Percentiles rank a stretch among this genome's conserved stretches.
These are phyloP conservation scores for Didymella pomorum DNA, from an alignment of 2,329 filamentous ascomycete genomes.

Conservation along the genomic window DNA sequence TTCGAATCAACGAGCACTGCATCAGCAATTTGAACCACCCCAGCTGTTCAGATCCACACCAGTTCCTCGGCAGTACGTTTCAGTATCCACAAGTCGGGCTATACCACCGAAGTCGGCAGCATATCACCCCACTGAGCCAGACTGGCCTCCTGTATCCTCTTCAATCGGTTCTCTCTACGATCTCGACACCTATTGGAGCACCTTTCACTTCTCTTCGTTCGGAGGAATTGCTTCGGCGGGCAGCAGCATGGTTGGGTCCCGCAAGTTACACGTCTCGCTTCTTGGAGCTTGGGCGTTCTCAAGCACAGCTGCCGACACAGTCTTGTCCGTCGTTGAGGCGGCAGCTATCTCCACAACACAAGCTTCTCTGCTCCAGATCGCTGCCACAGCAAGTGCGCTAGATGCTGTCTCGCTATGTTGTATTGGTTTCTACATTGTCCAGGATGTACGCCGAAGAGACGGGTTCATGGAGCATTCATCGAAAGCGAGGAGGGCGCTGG, in stretches of 20 bases:
- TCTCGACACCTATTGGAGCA: conserved; percentile 4
- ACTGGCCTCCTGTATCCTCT: conserved; percentile 1
- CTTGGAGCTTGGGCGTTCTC: conserved; percentile 46
- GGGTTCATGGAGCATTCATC: conserved; percentile 31
- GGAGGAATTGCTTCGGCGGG: conserved; percentile 23
- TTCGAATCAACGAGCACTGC: conserved; percentile 13
- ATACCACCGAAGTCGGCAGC: conserved; percentile 11
- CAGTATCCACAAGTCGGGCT: conserved; percentile 4
- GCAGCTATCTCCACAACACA: conserved; percentile 40
- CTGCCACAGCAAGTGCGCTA: conserved; percentile 44
- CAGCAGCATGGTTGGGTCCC: conserved; percentile 36
- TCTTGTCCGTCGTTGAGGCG: conserved; percentile 49
- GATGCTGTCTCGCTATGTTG: conserved; percentile 42
- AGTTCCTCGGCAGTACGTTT: not conserved
- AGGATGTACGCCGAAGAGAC: conserved; percentile 42
- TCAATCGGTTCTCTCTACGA: not conserved
- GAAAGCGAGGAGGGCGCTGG: conserved; percentile 30
- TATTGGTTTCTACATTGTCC: conserved; percentile 40
- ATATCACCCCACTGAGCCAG: conserved; percentile 11
- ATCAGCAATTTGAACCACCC: conserved; percentile 9
- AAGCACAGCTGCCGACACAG: conserved; percentile 46
- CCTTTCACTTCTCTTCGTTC: conserved; percentile 1
- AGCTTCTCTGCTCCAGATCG: conserved; percentile 36
- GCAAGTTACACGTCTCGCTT: conserved; percentile 43
- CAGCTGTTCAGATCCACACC: conserved; percentile 3